Percentiles rank a stretch among this genome's conserved stretches.
Evolutionary conservation across 1,139 yeast species (phyloP).

Genomic region (Hyphopichia burtonii): DNA sequence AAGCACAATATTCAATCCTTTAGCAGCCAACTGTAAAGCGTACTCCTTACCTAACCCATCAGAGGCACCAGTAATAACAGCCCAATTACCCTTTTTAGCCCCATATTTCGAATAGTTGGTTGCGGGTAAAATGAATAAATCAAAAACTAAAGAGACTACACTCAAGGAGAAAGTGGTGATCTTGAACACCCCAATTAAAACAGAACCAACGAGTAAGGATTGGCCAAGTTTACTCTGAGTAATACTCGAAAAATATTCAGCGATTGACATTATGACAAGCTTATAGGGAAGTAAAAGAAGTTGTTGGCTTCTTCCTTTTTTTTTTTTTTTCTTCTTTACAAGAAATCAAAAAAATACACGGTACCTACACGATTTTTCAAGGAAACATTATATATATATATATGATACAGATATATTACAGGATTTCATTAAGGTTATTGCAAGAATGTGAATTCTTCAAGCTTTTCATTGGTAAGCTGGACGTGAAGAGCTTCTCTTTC

Average conservation of each 20-base stretch:
- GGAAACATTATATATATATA: too few relatives aligned
- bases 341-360: too few relatives aligned
- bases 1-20: conserved; percentile 79
- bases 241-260: conserved; percentile 14
- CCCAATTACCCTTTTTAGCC: conserved; percentile 66
- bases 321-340: too few relatives aligned
- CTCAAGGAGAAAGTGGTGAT: conserved; percentile 39
- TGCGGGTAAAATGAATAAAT: conserved; percentile 64
- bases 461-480: conserved; percentile 37
- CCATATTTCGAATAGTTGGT: conserved; percentile 71
- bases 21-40: conserved; percentile 78
- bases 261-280: conserved; percentile 12
- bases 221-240: conserved; percentile 19
- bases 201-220: conserved; percentile 29
- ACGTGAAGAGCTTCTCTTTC: conserved; percentile 36
- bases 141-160: conserved; percentile 45
- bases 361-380: too few relatives aligned
- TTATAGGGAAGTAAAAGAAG: not conserved
- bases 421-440: not conserved
- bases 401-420: not conserved
- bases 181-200: conserved; percentile 54
- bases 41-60: conserved; percentile 97
- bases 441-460: conserved; percentile 40
- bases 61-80: conserved; percentile 93
- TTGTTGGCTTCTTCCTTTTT: too few relatives aligned